Evolutionary conservation across 495 filamentous ascomycete species (phyloP).

Genomic region (Penicillium odoratum): DNA sequence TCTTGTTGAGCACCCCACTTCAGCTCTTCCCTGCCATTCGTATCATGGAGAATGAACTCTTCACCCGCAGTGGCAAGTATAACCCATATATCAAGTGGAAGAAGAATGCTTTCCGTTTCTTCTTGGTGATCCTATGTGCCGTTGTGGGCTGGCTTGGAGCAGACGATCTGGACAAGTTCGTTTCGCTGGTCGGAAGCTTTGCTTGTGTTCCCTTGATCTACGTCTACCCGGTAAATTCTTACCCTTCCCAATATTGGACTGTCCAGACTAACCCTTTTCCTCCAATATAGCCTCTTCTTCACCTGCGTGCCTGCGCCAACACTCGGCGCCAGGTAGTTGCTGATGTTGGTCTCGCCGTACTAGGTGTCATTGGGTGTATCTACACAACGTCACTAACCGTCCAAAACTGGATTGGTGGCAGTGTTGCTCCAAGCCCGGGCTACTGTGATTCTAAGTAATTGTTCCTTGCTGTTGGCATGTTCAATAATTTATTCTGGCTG

Average conservation of each 20-base stretch:
- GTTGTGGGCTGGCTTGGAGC: conserved; percentile 89
- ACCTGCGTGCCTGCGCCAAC: conserved; percentile 75
- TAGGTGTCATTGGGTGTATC: conserved; percentile 81
- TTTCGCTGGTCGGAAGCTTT: conserved; percentile 92
- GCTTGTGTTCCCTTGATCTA: conserved; percentile 97
- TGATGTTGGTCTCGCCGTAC: conserved; percentile 73
- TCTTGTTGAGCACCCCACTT: conserved; percentile 87
- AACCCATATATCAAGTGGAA: conserved; percentile 97
- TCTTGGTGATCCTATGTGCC: conserved; percentile 82
- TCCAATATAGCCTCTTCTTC: conserved; percentile 71
- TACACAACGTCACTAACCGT: conserved; percentile 88
- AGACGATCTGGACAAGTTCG: conserved; percentile 94
- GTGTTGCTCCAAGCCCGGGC: conserved; percentile 45
- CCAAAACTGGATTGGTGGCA: conserved; percentile 71
- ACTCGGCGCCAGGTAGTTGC: conserved; percentile 60
- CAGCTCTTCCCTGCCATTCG: conserved; percentile 97
- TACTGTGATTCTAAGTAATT: conserved; percentile 56
- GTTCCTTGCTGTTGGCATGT: not conserved
- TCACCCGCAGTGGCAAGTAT: conserved; percentile 87
- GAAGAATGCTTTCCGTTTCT: conserved; percentile 95
- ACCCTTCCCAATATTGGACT: not conserved
- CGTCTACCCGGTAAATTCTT: conserved; percentile 82
- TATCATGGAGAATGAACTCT: conserved; percentile 66
- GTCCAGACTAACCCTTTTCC: not conserved
- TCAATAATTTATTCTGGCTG: conserved; percentile 9